Percentiles rank a stretch among this genome's conserved stretches.
Evolutionary conservation across 2,329 filamentous ascomycete species (phyloP).

Genomic region (Curvularia eragrostidis): DNA sequence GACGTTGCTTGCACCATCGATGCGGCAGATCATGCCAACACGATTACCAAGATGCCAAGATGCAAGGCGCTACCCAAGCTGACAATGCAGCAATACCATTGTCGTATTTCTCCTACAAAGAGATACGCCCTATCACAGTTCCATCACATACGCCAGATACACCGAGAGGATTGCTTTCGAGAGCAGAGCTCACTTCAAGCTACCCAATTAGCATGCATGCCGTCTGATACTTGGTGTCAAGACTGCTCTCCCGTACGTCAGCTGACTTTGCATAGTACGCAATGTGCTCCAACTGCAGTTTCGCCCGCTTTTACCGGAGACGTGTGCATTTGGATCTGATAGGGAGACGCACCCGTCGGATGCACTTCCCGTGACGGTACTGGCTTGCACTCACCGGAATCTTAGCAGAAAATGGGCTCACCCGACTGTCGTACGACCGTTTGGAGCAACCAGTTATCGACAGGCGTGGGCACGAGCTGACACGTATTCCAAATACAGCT

Average conservation of each 20-base stretch:
- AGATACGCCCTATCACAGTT: background rate
- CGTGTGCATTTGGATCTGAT: background rate
- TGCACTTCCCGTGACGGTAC: background rate
- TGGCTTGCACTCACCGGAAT: conserved; percentile 18
- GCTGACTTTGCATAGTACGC: conserved; percentile 10
- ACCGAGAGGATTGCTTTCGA: background rate
- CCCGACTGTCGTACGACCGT: background rate
- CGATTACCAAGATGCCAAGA: conserved; percentile 6
- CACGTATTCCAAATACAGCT: background rate
- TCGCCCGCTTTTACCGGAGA: background rate
- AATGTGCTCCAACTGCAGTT: conserved; percentile 4
- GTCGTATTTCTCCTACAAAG: background rate
- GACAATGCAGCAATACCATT: conserved; percentile 12
- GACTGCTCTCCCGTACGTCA: conserved; percentile 10
- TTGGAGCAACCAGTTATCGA: background rate
- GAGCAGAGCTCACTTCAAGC: conserved; percentile 1
- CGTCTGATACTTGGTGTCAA: background rate
- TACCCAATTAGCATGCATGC: background rate
- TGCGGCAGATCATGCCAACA: background rate
- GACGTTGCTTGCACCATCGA: background rate
- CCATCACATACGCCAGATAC: background rate
- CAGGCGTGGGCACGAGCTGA: background rate
- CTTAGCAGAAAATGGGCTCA: conserved; percentile 3
- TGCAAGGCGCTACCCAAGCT: conserved; percentile 6
- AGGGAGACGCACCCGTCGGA: conserved; percentile 1